Base-by-base conservation (phyloP, 352 stramenopile genomes). In the Plasmopara halstedii region DNA sequence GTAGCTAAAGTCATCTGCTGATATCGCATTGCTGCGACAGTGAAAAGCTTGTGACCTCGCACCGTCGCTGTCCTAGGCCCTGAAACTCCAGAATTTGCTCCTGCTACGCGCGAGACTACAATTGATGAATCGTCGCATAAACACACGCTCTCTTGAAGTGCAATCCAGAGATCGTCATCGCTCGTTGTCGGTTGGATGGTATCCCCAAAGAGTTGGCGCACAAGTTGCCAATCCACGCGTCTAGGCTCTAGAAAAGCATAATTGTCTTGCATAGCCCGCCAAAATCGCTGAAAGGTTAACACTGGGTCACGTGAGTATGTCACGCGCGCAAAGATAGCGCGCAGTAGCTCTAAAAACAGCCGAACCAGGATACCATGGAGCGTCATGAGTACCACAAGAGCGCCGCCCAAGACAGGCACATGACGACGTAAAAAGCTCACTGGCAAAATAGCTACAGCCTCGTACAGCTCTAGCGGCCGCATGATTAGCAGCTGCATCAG, bases 121-220 rank as follows among this genome's bases (percentile, higher is more conserved):
- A 92, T 67, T 29, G 73, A 75, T 22, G 77, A 52, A 50, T 92
- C 80, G 38, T 81, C 76, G 40, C 73, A 85, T 3, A 92, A 46
- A 19, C 67, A 74, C 21, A 88, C 59, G 54, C 70, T 87, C 26
- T 88, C 77, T 19, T 87, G 73, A 7, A 89, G 57, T 22, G 80
- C 75, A 38, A 88, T 75, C 75, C 76, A 88, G 10, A 92, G 57
- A 37, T 92, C 80, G 26, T 92, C 76, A 31, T 92, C 77, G 42
- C 68, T 87, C 0, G 77, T 92, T 5, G 58, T 45, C 0, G 57
- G 46, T 36, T 72, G 50, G 15, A 92, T 73, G 25, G 73, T 54
- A 40, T 84, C 71, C 43, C 77, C 80, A 49, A 83, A 92, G 18
- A 92, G 61, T 22, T 76, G 69, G 39, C 78, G 76, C 23, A 88